Percentiles rank a stretch among this genome's conserved stretches.
Conservation (phyloP, 371 early-diverging fungal species). For the Umbelopsis sp. region DNA sequence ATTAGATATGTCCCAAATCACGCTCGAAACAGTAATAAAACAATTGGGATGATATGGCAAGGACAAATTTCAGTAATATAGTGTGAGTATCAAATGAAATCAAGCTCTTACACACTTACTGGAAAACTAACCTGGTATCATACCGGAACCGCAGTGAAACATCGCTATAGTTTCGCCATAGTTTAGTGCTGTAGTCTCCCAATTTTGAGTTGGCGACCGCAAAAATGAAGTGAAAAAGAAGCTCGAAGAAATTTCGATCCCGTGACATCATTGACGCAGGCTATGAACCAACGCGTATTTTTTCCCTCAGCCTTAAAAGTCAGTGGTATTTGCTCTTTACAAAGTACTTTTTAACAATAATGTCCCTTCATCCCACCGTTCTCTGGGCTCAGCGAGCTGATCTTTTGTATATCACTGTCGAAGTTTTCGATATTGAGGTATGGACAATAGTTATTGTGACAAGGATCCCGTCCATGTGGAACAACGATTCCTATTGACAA, state of each 20-base stretch:
- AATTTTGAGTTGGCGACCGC: too few species aligned
- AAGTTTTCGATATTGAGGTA: constrained; percentile 75
- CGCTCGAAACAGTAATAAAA: too few species aligned
- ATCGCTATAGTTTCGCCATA: too few species aligned
- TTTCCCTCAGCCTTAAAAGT: neutral
- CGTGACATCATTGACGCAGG: constrained; percentile 6
- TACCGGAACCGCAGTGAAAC: too few species aligned
- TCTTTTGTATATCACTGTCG: constrained; percentile 85
- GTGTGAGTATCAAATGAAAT: too few species aligned
- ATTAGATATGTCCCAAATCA: too few species aligned
- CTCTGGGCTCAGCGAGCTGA: constrained; percentile 94
- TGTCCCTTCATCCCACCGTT: constrained; percentile 70
- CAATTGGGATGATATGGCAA: too few species aligned
- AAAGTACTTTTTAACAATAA: constrained; percentile 23
- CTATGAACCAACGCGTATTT: neutral
- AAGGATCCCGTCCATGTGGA: neutral
- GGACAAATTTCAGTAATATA: too few species aligned
- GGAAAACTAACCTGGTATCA: too few species aligned
- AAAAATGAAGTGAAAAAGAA: neutral
- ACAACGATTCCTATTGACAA: neutral
- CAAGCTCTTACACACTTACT: too few species aligned
- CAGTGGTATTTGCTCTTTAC: constrained; percentile 12
- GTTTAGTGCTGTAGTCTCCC: too few species aligned
- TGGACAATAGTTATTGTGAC: constrained; percentile 13
- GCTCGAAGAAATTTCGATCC: neutral